These are phyloP conservation scores for Suhomyces choctaworum DNA, from an alignment of 1,139 yeast genomes.

Conservation along the genomic window DNA sequence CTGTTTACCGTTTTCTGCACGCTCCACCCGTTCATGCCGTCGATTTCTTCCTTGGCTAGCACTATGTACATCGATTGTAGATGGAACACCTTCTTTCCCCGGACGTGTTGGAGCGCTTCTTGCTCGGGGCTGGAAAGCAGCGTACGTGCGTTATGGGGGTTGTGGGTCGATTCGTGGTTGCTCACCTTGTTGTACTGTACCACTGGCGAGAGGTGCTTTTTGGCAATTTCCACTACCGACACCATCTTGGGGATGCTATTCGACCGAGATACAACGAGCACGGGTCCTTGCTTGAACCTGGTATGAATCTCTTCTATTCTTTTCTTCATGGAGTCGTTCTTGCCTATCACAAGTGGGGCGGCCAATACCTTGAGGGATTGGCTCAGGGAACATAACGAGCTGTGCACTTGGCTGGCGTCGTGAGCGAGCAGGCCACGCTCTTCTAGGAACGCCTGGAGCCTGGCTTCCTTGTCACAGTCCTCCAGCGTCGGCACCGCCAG, in stretches of 20 bases:
- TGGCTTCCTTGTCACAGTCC: conserved; percentile 3
- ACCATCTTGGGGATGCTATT: conserved; percentile 27
- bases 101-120: conserved; percentile 12
- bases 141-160: conserved; percentile 10
- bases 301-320: conserved; percentile 20
- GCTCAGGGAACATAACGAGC: conserved; percentile 2
- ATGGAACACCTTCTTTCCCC: conserved; percentile 21
- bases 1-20: conserved; percentile 8
- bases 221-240: conserved; percentile 30
- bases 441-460: conserved; percentile 4
- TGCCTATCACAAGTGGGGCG: conserved; percentile 20
- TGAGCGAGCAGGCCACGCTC: conserved; percentile 5
- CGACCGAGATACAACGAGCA: conserved; percentile 22
- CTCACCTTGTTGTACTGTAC: conserved; percentile 18
- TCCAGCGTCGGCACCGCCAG: neutral
- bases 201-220: conserved; percentile 11
- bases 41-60: conserved; percentile 14
- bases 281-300: conserved; percentile 9
- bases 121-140: conserved; percentile 1
- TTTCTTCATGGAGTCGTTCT: conserved; percentile 29
- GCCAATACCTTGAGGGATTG: conserved; percentile 1
- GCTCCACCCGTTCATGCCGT: conserved; percentile 18
- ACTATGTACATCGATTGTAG: conserved; percentile 24
- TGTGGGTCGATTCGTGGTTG: conserved; percentile 10
- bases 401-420: conserved; percentile 1